Evolutionary conservation across 2,329 filamentous ascomycete species (phyloP).

Genomic region (Sporothrix inflata): DNA sequence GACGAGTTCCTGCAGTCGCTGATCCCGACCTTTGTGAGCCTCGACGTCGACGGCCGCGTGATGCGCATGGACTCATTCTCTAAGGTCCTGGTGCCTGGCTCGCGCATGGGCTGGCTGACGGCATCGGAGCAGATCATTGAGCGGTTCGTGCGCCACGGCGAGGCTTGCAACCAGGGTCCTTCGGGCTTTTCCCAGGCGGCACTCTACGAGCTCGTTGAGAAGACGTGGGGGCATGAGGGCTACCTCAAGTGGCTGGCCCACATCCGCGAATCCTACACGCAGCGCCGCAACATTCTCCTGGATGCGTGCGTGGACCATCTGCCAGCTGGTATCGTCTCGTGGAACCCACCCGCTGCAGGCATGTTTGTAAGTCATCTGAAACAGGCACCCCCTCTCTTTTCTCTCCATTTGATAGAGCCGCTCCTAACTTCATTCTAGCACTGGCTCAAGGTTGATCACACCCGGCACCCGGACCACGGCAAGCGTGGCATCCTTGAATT

Average conservation of each 20-base stretch:
- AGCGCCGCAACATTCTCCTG: conserved; percentile 74
- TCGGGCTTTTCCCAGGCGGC: conserved; percentile 82
- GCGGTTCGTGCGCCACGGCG: conserved; percentile 78
- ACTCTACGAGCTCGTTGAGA: conserved; percentile 83
- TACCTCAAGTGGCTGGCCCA: conserved; percentile 89
- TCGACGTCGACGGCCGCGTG: conserved; percentile 86
- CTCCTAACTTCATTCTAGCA: conserved; percentile 50
- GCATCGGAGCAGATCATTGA: conserved; percentile 83
- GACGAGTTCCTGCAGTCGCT: conserved; percentile 75
- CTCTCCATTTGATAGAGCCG: not conserved
- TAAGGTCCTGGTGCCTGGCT: conserved; percentile 84
- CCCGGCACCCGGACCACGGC: conserved; percentile 44
- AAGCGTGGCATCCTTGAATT: conserved; percentile 63
- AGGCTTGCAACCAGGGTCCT: conserved; percentile 83
- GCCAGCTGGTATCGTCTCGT: conserved; percentile 73
- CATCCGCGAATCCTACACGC: conserved; percentile 79
- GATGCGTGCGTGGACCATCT: conserved; percentile 78
- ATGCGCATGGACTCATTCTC: conserved; percentile 92
- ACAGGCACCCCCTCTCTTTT: conserved; percentile 13
- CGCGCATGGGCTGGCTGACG: conserved; percentile 85
- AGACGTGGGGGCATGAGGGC: conserved; percentile 84
- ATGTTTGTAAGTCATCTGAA: conserved; percentile 78
- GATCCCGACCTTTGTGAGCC: conserved; percentile 73
- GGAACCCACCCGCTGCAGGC: conserved; percentile 79
- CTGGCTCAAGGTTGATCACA: conserved; percentile 58